A percentile compares a stretch with the other conserved stretches of the same genome.
Conservation (phyloP, 192 early-diverging fungal species). For the Spizellomyces sp. region DNA sequence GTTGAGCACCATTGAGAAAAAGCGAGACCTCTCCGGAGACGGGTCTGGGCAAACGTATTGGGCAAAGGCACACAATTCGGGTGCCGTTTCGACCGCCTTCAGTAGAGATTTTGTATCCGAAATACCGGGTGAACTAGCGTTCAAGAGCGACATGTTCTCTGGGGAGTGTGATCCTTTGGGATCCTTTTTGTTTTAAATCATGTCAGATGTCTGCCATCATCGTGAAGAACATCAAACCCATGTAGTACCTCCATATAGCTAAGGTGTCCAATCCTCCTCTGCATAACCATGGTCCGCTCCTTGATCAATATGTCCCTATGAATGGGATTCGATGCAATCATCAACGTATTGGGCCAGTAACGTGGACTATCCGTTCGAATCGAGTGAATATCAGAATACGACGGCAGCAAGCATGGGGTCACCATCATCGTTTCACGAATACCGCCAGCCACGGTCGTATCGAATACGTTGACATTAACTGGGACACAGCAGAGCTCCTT, state of each 20-base stretch:
- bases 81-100: too few relatives aligned
- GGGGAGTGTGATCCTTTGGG: too few relatives aligned
- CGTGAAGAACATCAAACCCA: too few relatives aligned
- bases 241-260: constrained; percentile 30
- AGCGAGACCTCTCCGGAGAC: neutral
- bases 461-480: constrained; percentile 35
- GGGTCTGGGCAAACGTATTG: constrained; percentile 12
- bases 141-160: too few relatives aligned
- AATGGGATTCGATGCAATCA: constrained; percentile 35
- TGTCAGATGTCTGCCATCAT: neutral
- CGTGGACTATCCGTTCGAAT: constrained; percentile 59
- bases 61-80: constrained; percentile 4
- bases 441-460: neutral
- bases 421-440: constrained; percentile 29
- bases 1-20: constrained; percentile 46
- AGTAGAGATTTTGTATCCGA: too few relatives aligned
- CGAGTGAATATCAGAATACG: constrained; percentile 46
- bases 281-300: constrained; percentile 22
- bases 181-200: neutral
- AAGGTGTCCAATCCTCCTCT: constrained; percentile 38
- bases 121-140: too few relatives aligned
- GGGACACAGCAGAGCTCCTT: constrained; percentile 57
- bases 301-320: constrained; percentile 28
- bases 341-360: constrained; percentile 56
- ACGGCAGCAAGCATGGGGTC: constrained; percentile 66